phyloP scores from a whole-genome alignment of 352 stramenopile species.

The Phytophthora pistaciae region DNA sequence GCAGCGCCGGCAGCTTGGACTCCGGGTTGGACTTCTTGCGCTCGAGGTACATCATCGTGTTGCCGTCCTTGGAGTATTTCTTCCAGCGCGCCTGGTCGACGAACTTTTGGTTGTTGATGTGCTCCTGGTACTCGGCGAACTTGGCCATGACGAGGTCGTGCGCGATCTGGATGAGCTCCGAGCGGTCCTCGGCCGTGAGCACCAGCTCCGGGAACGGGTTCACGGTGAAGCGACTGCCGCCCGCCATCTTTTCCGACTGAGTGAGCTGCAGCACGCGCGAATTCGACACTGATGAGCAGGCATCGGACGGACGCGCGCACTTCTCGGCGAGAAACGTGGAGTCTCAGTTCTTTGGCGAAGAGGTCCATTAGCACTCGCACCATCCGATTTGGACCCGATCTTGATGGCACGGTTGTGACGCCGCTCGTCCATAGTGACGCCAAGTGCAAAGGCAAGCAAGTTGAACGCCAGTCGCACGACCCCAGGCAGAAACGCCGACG shows the following conservation, averaged over 20 bases:
- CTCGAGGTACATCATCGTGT: conserved; percentile 15
- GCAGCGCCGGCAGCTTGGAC: conserved; percentile 23
- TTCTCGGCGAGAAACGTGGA: background rate
- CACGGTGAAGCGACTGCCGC: conserved; percentile 20
- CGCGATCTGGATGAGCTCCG: conserved; percentile 16
- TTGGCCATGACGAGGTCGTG: conserved; percentile 14
- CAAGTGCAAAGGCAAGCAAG: background rate
- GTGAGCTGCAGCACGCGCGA: background rate
- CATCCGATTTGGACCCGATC: conserved; percentile 1
- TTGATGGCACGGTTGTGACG: background rate
- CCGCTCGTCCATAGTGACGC: background rate
- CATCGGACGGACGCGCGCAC: background rate
- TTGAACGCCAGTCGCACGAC: conserved; percentile 6
- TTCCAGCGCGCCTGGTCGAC: conserved; percentile 24
- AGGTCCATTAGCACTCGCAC: conserved; percentile 3
- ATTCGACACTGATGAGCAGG: background rate
- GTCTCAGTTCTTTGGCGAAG: background rate
- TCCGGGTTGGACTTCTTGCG: conserved; percentile 15
- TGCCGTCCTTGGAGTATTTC: conserved; percentile 14
- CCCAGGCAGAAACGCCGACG: background rate
- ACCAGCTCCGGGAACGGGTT: conserved; percentile 21
- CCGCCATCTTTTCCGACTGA: conserved; percentile 12
- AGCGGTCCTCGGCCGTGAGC: conserved; percentile 10
- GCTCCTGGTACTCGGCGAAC: conserved; percentile 21
- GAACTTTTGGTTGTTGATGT: conserved; percentile 9